Percentiles rank a stretch among this genome's conserved stretches.
Evolutionary conservation across 1,284 basidiomycete genomes (phyloP).

Genomic region (Puccinia polysora): DNA sequence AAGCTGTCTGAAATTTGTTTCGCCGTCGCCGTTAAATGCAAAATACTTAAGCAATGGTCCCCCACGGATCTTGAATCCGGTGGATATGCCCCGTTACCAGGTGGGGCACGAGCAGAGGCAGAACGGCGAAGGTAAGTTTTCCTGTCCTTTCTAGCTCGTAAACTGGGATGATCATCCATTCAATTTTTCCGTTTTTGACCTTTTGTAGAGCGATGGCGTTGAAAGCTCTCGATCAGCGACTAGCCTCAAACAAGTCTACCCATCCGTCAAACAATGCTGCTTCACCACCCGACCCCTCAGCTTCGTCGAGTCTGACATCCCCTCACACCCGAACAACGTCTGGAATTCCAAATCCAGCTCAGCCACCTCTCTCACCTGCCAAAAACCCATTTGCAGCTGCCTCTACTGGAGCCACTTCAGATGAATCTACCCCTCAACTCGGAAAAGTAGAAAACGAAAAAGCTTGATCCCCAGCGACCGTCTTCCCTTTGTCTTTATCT

Average conservation of each 20-base stretch:
- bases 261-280: neutral
- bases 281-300: slow-evolving; percentile 30
- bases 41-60: slow-evolving; percentile 74
- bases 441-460: slow-evolving; percentile 9
- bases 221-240: slow-evolving; percentile 86
- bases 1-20: slow-evolving; percentile 67
- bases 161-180: neutral
- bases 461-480: neutral
- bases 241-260: slow-evolving; percentile 58
- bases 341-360: slow-evolving; percentile 3
- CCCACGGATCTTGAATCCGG: slow-evolving; percentile 64
- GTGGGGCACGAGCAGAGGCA: slow-evolving; percentile 86
- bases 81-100: slow-evolving; percentile 69
- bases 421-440: slow-evolving; percentile 10
- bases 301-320: slow-evolving; percentile 14
- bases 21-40: slow-evolving; percentile 60
- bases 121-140: slow-evolving; percentile 72
- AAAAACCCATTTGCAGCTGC: neutral
- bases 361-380: neutral
- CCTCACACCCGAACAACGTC: neutral
- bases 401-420: neutral
- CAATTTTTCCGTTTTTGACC: slow-evolving; percentile 38
- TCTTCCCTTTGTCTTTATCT: neutral
- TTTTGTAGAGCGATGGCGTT: slow-evolving; percentile 75
- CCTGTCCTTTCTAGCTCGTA: too few species aligned